phyloP scores from a whole-genome alignment of 768 basidiomycete species.

The Tricholoma hemisulphureum region DNA sequence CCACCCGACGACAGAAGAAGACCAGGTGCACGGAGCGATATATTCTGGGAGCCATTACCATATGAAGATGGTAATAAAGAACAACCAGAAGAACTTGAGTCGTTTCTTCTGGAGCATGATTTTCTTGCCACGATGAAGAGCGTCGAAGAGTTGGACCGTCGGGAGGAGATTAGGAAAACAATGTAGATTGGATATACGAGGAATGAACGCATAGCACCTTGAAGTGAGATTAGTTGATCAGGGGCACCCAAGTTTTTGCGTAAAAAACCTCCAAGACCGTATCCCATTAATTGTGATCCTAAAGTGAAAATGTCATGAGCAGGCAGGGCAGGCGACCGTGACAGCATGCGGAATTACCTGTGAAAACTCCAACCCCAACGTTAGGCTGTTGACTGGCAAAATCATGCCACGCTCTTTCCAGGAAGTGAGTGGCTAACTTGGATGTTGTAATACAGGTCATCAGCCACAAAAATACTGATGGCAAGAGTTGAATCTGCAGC shows the following conservation, averaged over 20 bases:
- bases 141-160: slow-evolving; percentile 42
- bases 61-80: slow-evolving; percentile 51
- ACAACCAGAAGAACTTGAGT: slow-evolving; percentile 55
- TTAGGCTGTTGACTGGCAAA: slow-evolving; percentile 32
- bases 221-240: not conserved
- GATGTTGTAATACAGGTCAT: slow-evolving; percentile 46
- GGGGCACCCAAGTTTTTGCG: not conserved
- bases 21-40: slow-evolving; percentile 35
- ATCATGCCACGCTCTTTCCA: not conserved
- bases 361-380: slow-evolving; percentile 18
- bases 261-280: slow-evolving; percentile 6
- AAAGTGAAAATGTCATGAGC: not conserved
- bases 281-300: slow-evolving; percentile 8
- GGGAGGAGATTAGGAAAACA: slow-evolving; percentile 42
- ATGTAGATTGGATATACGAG: slow-evolving; percentile 49
- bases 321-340: slow-evolving; percentile 20
- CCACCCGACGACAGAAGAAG: slow-evolving; percentile 13
- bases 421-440: slow-evolving; percentile 21
- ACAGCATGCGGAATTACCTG: slow-evolving; percentile 8
- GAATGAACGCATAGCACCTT: slow-evolving; percentile 38
- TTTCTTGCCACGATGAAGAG: slow-evolving; percentile 42
- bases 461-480: slow-evolving; percentile 58
- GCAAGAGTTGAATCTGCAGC: slow-evolving; percentile 57
- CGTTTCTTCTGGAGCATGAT: slow-evolving; percentile 48
- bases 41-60: slow-evolving; percentile 59